These are phyloP conservation scores for Cubamyces lactineus DNA, from an alignment of 768 basidiomycete genomes.

Conservation along the genomic window DNA sequence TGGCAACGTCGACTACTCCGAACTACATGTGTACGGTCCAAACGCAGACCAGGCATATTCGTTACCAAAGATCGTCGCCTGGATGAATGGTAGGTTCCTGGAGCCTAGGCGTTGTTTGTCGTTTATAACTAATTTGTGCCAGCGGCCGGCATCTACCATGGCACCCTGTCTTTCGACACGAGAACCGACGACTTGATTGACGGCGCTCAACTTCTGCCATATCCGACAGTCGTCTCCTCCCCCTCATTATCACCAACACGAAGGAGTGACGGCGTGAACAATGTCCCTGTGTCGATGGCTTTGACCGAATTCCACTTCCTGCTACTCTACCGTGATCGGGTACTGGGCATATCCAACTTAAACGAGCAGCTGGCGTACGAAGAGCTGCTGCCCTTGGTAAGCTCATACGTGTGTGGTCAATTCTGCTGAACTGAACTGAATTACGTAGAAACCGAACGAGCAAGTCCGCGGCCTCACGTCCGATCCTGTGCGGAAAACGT, in stretches of 20 bases:
- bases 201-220: slow-evolving; percentile 77
- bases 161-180: slow-evolving; percentile 69
- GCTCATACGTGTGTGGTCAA: neutral
- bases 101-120: neutral
- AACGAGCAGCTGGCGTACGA: slow-evolving; percentile 85
- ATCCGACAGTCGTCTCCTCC: slow-evolving; percentile 49
- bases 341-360: slow-evolving; percentile 77
- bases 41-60: slow-evolving; percentile 71
- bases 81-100: slow-evolving; percentile 78
- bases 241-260: slow-evolving; percentile 37
- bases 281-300: slow-evolving; percentile 73
- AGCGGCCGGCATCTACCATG: slow-evolving; percentile 92
- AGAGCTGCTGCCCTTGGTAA: slow-evolving; percentile 78
- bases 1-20: slow-evolving; percentile 72
- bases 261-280: slow-evolving; percentile 29
- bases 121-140: slow-evolving; percentile 11
- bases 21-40: slow-evolving; percentile 78
- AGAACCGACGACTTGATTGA: slow-evolving; percentile 77
- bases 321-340: slow-evolving; percentile 76
- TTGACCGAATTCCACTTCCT: slow-evolving; percentile 94
- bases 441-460: slow-evolving; percentile 71
- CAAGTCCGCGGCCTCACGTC: slow-evolving; percentile 72
- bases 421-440: neutral
- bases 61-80: slow-evolving; percentile 77
- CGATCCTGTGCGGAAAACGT: slow-evolving; percentile 88